Conservation (phyloP, 169 alveolate genomes). For the Plasmodium cynomolgi region DNA sequence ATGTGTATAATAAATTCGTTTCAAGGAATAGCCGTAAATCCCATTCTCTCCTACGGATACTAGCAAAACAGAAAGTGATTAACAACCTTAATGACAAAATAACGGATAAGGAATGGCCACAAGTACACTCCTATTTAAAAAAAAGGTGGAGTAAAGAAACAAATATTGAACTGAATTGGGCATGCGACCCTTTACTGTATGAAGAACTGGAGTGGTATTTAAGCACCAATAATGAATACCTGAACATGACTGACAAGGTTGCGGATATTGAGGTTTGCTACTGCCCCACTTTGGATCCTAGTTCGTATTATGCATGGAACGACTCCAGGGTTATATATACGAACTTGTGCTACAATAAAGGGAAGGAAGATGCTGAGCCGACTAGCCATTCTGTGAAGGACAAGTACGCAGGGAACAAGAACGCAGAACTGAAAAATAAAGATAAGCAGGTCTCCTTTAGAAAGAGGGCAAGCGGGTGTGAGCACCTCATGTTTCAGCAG, state of each 20-base stretch:
- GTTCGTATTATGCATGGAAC: constrained; percentile 79
- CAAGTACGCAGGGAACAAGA: constrained; percentile 7
- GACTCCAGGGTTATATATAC: constrained; percentile 80
- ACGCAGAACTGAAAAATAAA: constrained; percentile 12
- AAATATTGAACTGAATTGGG: constrained; percentile 80
- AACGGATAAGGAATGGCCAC: constrained; percentile 78
- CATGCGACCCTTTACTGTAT: constrained; percentile 78
- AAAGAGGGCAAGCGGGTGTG: constrained; percentile 77
- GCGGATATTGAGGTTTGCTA: constrained; percentile 80
- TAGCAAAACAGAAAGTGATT: constrained; percentile 63
- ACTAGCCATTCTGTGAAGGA: background rate
- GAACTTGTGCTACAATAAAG: constrained; percentile 63
- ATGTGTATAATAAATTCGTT: constrained; percentile 76
- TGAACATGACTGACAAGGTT: constrained; percentile 76
- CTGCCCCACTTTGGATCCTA: constrained; percentile 79
- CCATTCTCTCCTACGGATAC: constrained; percentile 75
- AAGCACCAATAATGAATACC: constrained; percentile 76
- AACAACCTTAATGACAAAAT: constrained; percentile 63
- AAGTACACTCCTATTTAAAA: constrained; percentile 76
- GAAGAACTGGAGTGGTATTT: constrained; percentile 81
- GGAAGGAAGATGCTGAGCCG: constrained; percentile 43
- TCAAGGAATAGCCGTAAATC: constrained; percentile 76
- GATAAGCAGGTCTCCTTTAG: constrained; percentile 60
- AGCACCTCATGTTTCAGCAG: constrained; percentile 73
- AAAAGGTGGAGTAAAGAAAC: constrained; percentile 77